Conservation (phyloP, 768 basidiomycete species). For the Suillus alpinus region DNA sequence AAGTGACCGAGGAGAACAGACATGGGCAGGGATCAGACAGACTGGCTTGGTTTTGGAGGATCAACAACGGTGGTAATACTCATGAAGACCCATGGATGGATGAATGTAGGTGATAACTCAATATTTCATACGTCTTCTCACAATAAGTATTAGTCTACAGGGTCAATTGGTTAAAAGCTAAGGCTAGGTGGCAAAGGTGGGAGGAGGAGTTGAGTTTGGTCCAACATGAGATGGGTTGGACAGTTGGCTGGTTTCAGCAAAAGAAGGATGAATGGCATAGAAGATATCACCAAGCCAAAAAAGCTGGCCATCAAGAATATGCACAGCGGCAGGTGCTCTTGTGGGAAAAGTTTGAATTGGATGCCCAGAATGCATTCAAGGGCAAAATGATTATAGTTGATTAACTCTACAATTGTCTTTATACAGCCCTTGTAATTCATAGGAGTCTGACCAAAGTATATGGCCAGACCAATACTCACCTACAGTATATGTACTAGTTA, state of each 20-base stretch:
- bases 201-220: constrained; percentile 16
- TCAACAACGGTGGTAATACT: neutral
- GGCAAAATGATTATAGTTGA: neutral
- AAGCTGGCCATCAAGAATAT: neutral
- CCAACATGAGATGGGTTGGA: constrained; percentile 19
- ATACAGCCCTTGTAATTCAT: too few relatives aligned
- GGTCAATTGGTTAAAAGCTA: constrained; percentile 12
- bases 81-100: neutral
- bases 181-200: constrained; percentile 18
- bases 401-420: too few relatives aligned
- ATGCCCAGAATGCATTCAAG: neutral
- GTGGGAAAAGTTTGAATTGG: neutral
- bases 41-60: constrained; percentile 6
- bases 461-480: too few relatives aligned
- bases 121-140: neutral
- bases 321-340: neutral
- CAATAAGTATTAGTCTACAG: constrained; percentile 5
- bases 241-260: constrained; percentile 8
- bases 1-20: constrained; percentile 10
- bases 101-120: neutral
- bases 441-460: too few relatives aligned
- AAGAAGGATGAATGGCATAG: neutral
- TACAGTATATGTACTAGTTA: too few relatives aligned
- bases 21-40: constrained; percentile 8
- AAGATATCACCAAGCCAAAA: neutral